Base-by-base conservation (phyloP, 768 basidiomycete species). In the Neoboletus brunneissimus region DNA sequence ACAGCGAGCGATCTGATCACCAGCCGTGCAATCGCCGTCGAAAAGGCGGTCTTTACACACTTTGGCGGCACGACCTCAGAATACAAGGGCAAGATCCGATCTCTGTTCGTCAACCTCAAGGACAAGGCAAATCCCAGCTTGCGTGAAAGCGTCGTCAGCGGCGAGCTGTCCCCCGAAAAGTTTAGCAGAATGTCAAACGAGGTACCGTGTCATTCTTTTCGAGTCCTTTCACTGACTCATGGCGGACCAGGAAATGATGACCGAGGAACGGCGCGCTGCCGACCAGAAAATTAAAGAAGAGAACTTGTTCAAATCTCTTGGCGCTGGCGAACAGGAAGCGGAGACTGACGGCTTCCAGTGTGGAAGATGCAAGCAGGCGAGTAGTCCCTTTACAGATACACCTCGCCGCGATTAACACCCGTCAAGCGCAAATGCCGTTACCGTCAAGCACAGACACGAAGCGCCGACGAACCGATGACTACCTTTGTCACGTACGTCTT, bases 341-440 rank as follows among this genome's bases (percentile, higher is more conserved):
- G 97, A 98, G 72, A 99, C 97, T 1, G 92, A 94, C 60, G 95
- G 92, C 3, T 99, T 99, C 89, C 93, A 98, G 70, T 99, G 97
- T 67, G 81, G 85, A 11, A 82, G 91, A 64, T 99, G 97, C 85
- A 95, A 94, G 65, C 89, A 95, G 82, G 85, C 82, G 49, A 43
- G 79, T 57, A 34, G 5, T 25, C 32, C 9, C n/a, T 57, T 35
- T 43, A 4, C 56, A 5, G 2, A 15, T 11, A 2, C 27, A 5
- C n/a, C 13, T n/a, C 27, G 5, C 41, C 27, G 18, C 18, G 13
- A 43, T 38, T 62, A 15, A 64, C 35, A 7, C 38, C 49, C 53
- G 40, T 40, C 20, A 58, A 89, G 87, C 77, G 89, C 65, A 92
- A 94, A 75, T 91, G 92, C 65, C 83, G 88, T 44, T 98, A 97